Conservation (phyloP, 2,329 filamentous ascomycete genomes). For the Ampelomyces quisqualis region DNA sequence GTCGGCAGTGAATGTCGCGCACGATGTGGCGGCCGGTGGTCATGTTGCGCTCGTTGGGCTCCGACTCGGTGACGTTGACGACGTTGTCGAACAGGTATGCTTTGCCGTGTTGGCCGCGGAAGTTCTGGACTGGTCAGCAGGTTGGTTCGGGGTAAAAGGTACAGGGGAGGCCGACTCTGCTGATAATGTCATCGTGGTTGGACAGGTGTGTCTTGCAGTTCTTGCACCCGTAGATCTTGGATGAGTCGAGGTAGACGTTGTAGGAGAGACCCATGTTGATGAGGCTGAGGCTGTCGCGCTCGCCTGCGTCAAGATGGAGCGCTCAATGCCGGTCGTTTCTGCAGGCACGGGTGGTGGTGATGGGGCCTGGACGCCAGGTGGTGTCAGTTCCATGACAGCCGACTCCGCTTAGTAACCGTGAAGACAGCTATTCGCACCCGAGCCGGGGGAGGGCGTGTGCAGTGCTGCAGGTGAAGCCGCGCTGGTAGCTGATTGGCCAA, state of each 20-base stretch:
- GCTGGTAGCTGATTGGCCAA: too few species aligned
- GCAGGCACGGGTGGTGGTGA: too few species aligned
- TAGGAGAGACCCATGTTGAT: conserved; percentile 78
- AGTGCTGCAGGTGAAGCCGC: background rate
- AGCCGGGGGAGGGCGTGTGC: background rate
- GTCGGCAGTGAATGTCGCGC: conserved; percentile 85
- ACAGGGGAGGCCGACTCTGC: conserved; percentile 62
- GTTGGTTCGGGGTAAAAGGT: background rate
- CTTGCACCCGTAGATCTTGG: conserved; percentile 87
- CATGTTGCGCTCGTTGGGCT: conserved; percentile 95
- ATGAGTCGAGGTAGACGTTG: conserved; percentile 85
- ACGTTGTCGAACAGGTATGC: conserved; percentile 94
- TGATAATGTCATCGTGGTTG: conserved; percentile 95
- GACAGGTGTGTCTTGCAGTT: conserved; percentile 93
- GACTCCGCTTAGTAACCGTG: too few species aligned
- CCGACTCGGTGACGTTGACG: conserved; percentile 82
- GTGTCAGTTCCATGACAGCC: too few species aligned
- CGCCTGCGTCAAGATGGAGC: background rate
- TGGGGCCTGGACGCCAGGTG: too few species aligned
- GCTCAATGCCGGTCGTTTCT: too few species aligned
- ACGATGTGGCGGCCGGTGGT: conserved; percentile 94
- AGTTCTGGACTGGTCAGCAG: conserved; percentile 65
- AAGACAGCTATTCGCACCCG: too few species aligned
- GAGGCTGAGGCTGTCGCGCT: background rate
- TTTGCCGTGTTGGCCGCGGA: conserved; percentile 97